A percentile compares a stretch with the other conserved stretches of the same genome.
These are phyloP conservation scores for Saccharomyces pastorianus DNA, from an alignment of 1,139 yeast genomes.

Conservation along the genomic window DNA sequence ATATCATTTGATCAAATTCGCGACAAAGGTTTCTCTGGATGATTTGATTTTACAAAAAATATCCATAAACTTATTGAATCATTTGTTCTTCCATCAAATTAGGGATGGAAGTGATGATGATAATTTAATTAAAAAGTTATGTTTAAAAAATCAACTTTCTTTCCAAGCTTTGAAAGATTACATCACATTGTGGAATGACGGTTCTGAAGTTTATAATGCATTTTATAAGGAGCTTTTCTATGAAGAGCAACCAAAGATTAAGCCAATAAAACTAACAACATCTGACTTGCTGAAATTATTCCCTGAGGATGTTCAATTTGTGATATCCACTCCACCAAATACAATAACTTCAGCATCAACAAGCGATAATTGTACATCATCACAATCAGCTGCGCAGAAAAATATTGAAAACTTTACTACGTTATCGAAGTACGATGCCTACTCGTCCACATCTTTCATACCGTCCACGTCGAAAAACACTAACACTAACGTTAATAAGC, in stretches of 20 bases:
- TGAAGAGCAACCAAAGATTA: slow-evolving; percentile 16
- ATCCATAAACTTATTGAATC: slow-evolving; percentile 30
- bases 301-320: slow-evolving; percentile 7
- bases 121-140: slow-evolving; percentile 14
- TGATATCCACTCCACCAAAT: neutral
- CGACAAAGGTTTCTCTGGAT: slow-evolving; percentile 25
- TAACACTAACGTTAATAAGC: neutral
- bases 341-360: neutral
- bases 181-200: slow-evolving; percentile 33
- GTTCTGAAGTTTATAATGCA: slow-evolving; percentile 16
- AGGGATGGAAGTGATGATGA: slow-evolving; percentile 9
- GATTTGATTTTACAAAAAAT: slow-evolving; percentile 30
- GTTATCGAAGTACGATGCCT: slow-evolving; percentile 18
- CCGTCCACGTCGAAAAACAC: slow-evolving; percentile 11
- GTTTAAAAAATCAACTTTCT: slow-evolving; percentile 24
- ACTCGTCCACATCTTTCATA: slow-evolving; percentile 18
- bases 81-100: slow-evolving; percentile 28
- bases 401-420: slow-evolving; percentile 1
- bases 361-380: neutral
- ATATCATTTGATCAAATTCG: slow-evolving; percentile 33
- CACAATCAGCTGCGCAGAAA: slow-evolving; percentile 1
- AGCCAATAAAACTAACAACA: slow-evolving; percentile 5
- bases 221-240: slow-evolving; percentile 19
- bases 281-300: slow-evolving; percentile 11
- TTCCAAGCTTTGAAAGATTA: slow-evolving; percentile 23